These are phyloP conservation scores for Xylariales sp. DNA, from an alignment of 2,329 filamentous ascomycete species.

Conservation along the genomic window DNA sequence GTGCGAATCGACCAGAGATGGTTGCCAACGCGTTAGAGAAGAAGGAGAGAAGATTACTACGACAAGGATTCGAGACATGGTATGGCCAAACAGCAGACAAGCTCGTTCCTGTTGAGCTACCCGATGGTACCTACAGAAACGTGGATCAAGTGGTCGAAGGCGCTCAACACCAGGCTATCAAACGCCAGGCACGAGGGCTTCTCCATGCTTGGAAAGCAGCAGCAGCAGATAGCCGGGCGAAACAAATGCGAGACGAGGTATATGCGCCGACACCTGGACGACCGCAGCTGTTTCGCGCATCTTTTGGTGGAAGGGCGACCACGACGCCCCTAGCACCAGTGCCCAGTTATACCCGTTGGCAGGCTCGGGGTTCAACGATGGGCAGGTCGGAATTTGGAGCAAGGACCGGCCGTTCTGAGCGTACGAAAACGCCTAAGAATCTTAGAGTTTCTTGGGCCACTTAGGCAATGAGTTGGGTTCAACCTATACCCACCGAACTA, in stretches of 20 bases:
- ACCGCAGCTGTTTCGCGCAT: conserved; percentile 47
- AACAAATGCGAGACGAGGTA: conserved; percentile 34
- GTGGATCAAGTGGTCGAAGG: conserved; percentile 43
- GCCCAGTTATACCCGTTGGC: conserved; percentile 43
- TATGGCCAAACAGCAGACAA: conserved; percentile 46
- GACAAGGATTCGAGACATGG: conserved; percentile 49
- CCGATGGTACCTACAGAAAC: conserved; percentile 43
- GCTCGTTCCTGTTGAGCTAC: conserved; percentile 44
- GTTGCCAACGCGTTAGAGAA: conserved; percentile 48
- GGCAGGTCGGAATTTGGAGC: conserved; percentile 44
- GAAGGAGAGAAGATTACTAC: conserved; percentile 45
- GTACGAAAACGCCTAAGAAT: conserved; percentile 43
- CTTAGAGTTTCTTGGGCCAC: conserved; percentile 50
- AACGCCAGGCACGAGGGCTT: conserved; percentile 41
- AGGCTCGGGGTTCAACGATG: conserved; percentile 43
- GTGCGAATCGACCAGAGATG: conserved; percentile 47
- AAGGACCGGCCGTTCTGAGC: conserved; percentile 40
- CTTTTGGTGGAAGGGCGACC: conserved; percentile 44
- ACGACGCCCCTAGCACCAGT: conserved; percentile 50
- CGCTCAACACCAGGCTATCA: conserved; percentile 41
- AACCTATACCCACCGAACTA: neutral
- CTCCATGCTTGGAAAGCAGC: conserved; percentile 44
- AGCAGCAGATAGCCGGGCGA: conserved; percentile 34
- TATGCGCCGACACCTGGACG: conserved; percentile 50
- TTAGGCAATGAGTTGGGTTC: conserved; percentile 10